phyloP scores from a whole-genome alignment of 257 asterid species.

The Lithospermum erythrorhizon region DNA sequence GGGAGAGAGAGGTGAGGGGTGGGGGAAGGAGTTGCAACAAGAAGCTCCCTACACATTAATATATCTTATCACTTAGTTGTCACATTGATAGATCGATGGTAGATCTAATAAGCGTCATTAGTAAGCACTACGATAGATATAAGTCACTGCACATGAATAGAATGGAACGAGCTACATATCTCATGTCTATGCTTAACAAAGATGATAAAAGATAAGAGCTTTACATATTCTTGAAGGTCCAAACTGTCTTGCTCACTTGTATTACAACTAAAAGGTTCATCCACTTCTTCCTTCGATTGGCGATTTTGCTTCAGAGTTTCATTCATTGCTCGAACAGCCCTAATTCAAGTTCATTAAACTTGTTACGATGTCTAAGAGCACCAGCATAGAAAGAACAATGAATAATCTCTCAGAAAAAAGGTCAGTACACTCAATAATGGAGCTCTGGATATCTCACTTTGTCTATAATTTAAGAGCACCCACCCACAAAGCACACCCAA shows the following conservation, averaged over 20 bases:
- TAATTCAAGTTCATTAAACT: constrained; percentile 25
- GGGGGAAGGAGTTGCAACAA: too few relatives aligned
- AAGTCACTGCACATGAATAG: neutral
- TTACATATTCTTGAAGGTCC: constrained; percentile 53
- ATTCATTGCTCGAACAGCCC: constrained; percentile 86
- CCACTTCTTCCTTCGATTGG: constrained; percentile 35
- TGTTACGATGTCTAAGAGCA: constrained; percentile 5
- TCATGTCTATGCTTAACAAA: neutral
- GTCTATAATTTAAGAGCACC: neutral
- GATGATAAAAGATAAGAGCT: constrained; percentile 1
- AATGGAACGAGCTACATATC: too few relatives aligned
- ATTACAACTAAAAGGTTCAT: constrained; percentile 38
- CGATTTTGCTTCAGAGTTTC: constrained; percentile 51
- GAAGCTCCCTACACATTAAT: too few relatives aligned
- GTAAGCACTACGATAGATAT: too few relatives aligned
- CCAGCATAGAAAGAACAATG: neutral
- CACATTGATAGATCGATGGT: too few relatives aligned
- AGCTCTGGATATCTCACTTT: neutral
- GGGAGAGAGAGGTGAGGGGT: too few relatives aligned
- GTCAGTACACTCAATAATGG: neutral
- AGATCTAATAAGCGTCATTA: too few relatives aligned
- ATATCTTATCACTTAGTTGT: too few relatives aligned
- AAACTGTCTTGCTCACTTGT: constrained; percentile 46
- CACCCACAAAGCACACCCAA: too few relatives aligned
- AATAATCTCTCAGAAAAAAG: neutral